Base-by-base conservation (phyloP, 768 basidiomycete genomes). In the Coprinopsis strossmayeri region DNA sequence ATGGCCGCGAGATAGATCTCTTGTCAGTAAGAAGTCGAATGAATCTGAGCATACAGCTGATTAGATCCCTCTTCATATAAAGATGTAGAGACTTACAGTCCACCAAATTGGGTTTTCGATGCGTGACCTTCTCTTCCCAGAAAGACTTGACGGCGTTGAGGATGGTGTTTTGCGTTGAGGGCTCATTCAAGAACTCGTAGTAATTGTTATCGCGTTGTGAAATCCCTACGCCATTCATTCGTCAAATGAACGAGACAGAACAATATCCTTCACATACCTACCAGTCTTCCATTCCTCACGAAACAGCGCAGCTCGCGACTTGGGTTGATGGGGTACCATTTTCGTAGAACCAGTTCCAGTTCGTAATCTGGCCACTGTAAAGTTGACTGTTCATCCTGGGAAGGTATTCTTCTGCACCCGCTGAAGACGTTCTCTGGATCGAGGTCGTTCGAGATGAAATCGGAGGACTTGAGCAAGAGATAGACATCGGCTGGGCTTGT, bases 261-360 rank as follows among this genome's bases (percentile, higher is more conserved):
- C 46, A 18, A 34, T 21, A 26, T 32, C 9, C 30, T 15, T 12
- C 26, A 48, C 78, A 34, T 40, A 93, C 94, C 95, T 18, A 96
- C 56, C 4, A 98, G 68, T 1, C 55, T 64, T 46, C 82, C 75
- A 9, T 81, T 68, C 25, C 90, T 73, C 5, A 97, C 91, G 60
- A 98, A 97, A 69, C 94, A 95, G 17, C 95, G 73, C 44, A 96
- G 65, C 64, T 98, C 94, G 41, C 92, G 77, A 52, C 87, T 81
- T 26, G 77, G 77, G 56, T 93, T 88, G 46, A 98, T 70, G 20
- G 86, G 71, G 55, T 91, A 90, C 89, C 91, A 96, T 61, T 92
- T 94, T 46, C 89, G 78, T 45, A 97, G 70, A 1, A 96, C 83
- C 9, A 98, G 77, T 61, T 98, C 93, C 3, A 89, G 70, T 21